phyloP scores from a whole-genome alignment of 345 rosid genomes.

The Acer negundo region DNA sequence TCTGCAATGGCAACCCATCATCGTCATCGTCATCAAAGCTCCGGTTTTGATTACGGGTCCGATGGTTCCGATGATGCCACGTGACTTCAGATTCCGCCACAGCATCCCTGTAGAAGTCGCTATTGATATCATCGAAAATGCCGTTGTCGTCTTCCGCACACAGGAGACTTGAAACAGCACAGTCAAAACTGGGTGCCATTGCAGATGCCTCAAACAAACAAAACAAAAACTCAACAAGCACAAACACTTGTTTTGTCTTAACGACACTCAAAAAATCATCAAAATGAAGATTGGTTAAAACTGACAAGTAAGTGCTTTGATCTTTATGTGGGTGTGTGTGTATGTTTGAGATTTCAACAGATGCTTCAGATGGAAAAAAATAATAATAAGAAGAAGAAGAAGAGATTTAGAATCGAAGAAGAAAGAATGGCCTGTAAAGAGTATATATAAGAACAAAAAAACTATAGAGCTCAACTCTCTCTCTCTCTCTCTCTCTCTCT shows the following conservation, averaged over 20 bases:
- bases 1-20: constrained; percentile 43
- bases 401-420: constrained; percentile 25
- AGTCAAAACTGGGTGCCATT: constrained; percentile 73
- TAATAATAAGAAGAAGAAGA: background rate
- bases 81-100: constrained; percentile 38
- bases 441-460: constrained; percentile 23
- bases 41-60: constrained; percentile 26
- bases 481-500: background rate
- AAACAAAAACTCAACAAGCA: background rate
- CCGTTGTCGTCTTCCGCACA: constrained; percentile 54
- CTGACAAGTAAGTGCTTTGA: background rate
- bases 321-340: background rate
- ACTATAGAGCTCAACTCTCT: constrained; percentile 18
- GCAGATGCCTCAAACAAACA: constrained; percentile 4
- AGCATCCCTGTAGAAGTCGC: constrained; percentile 27
- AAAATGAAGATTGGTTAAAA: constrained; percentile 8
- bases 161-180: constrained; percentile 47
- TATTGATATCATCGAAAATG: constrained; percentile 41
- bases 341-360: background rate
- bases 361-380: background rate
- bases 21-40: constrained; percentile 25
- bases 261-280: constrained; percentile 14
- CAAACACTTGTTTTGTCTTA: constrained; percentile 9
- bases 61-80: constrained; percentile 36
- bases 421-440: constrained; percentile 21